Percentiles rank a stretch among this genome's conserved stretches.
phyloP scores from a whole-genome alignment of 768 basidiomycete species.

The Lepiota subincarnata region DNA sequence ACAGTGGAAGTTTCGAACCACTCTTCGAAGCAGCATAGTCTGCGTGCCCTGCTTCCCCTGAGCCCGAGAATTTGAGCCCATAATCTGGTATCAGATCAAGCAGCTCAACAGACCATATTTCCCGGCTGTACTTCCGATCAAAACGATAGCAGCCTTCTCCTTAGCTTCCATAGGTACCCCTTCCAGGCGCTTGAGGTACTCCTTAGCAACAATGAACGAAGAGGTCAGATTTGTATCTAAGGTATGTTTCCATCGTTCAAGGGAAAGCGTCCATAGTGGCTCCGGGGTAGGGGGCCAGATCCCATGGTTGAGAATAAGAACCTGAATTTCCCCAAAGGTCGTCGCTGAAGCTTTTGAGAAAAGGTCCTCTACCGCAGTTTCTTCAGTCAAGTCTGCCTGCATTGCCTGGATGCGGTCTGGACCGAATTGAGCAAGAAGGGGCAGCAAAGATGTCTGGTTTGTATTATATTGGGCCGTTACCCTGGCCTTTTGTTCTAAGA shows the following conservation, averaged over 20 bases:
- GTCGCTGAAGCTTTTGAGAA: slow-evolving; percentile 36
- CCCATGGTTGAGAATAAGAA: slow-evolving; percentile 61
- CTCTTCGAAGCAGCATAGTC: slow-evolving; percentile 70
- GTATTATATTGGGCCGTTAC: slow-evolving; percentile 73
- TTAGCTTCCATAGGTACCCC: slow-evolving; percentile 33
- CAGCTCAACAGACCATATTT: slow-evolving; percentile 46
- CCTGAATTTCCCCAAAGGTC: slow-evolving; percentile 49
- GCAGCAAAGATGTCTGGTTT: slow-evolving; percentile 37
- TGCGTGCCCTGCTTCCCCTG: slow-evolving; percentile 55
- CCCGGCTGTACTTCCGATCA: slow-evolving; percentile 70
- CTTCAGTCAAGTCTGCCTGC: slow-evolving; percentile 58
- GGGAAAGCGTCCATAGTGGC: slow-evolving; percentile 52
- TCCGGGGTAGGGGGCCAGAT: slow-evolving; percentile 42
- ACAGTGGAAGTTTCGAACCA: slow-evolving; percentile 34
- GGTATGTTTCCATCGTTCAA: slow-evolving; percentile 61
- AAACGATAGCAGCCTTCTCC: slow-evolving; percentile 54
- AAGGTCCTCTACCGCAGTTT: slow-evolving; percentile 46
- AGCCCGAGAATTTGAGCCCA: background rate
- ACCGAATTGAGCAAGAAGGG: slow-evolving; percentile 35
- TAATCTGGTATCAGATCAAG: background rate
- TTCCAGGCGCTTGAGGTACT: slow-evolving; percentile 50
- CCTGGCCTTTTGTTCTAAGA: slow-evolving; percentile 63
- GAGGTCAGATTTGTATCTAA: slow-evolving; percentile 62
- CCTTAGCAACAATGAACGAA: slow-evolving; percentile 63
- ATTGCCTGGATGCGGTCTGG: slow-evolving; percentile 30